Base-by-base conservation (phyloP, 1,284 basidiomycete genomes). In the Salmacisia buchloeana region DNA sequence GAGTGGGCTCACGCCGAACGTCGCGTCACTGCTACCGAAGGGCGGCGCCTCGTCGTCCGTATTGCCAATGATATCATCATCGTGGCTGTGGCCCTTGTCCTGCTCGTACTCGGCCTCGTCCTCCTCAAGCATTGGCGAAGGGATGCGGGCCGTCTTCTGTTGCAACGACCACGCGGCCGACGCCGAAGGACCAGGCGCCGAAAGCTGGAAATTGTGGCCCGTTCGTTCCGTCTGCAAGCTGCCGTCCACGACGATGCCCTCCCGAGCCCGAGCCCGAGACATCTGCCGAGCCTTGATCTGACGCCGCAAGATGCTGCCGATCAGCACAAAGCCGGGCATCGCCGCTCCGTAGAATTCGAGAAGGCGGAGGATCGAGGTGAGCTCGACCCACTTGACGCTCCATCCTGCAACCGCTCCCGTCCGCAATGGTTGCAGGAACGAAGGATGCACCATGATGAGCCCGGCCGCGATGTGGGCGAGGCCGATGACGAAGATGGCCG, bases 281-380 rank as follows among this genome's bases (percentile, higher is more conserved):
- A 49, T n/a, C 27, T 49, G 13, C 21, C 23, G 23, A 7, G 46
- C 46, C 46, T 3, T 49, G 21, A 49, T 25, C 46, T 49, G 46
- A 3, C 46, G 21, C 3, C 3, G 13, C 46, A 49, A 31, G 46
- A 49, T 49, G 23, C 46, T 49, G 46, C 21, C 18, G 21, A 49
- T 49, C 46, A 49, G 25, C 5, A 49, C 13, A 25, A 49, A 31
- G 3, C 46, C 46, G 9, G 46, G 46, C 5, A 25, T 4, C 3
- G 25, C 25, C 3, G 46, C 27, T 6, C 46, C 46, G 46, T 49
- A 49, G 46, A 49, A 49, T 25, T 49, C 46, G 46, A 49, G 46
- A 6, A 49, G 15, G 13, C 27, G 46, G 10, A 27, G 27, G 15
- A 25, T 29, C 21, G 21, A 5, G 21, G 46, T 23, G 18, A 31